Base-by-base conservation (phyloP, 495 filamentous ascomycete species). In the Aspergillus campestris region DNA sequence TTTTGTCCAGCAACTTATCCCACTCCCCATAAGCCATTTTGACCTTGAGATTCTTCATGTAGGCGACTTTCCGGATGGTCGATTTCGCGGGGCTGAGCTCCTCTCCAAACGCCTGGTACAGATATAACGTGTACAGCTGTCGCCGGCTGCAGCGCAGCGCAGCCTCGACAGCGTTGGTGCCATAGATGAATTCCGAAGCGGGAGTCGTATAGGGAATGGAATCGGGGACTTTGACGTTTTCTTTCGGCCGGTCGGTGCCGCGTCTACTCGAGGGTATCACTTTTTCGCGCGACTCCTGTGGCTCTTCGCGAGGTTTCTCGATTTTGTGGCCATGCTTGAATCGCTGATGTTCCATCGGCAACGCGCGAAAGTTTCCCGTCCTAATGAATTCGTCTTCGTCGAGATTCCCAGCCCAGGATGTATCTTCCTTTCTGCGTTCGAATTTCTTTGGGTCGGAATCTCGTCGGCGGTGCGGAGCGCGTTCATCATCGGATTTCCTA, bases 141-240 rank as follows among this genome's bases (percentile, higher is more conserved):
- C 92, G 79, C 8, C 77, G 73, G 13, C 69, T 64, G 40, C 79
- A 75, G 46, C 70, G 80, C 13, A 98, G 65, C 1, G 90, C 91
- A 6, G 91, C 86, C 44, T 84, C 79, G n/a, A 96, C 85, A 2
- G 83, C 78, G 7, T 82, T 82, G 11, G 75, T 77, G 10, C 92
- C 92, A 57, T 94, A 97, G 7, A 98, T 75, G 60, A 95, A 97
- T 48, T 94, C 83, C 1, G 89, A 92, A 32, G 89, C 85, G 0
- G 89, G 82, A 3, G 86, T 90, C 3, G 86, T 88, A 56, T 87
- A 89, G 3, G 83, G 83, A 35, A 95, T 77, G 9, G 78, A 74
- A 14, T 81, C 32, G 0, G 81, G 81, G 0, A 66, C 58, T 36
- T 45, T 50, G 8, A 71, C 68, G 37, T 69, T 52, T 7, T 58